A percentile compares a stretch with the other conserved stretches of the same genome.
These are phyloP conservation scores for Leishmania arabica DNA, from an alignment of 208 protist genomes.

Conservation along the genomic window DNA sequence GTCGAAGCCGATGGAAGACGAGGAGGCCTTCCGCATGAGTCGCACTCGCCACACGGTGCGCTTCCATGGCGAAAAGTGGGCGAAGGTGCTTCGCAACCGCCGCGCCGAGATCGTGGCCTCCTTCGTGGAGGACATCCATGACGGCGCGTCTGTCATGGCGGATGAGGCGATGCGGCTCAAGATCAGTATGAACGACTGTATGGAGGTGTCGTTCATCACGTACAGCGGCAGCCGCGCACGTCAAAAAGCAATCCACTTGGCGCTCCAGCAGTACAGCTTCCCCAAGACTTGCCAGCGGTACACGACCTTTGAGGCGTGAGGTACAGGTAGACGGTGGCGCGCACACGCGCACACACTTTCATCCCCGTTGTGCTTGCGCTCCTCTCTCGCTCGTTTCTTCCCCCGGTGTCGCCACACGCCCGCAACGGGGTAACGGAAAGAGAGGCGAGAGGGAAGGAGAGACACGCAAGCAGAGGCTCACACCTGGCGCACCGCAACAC, in stretches of 20 bases:
- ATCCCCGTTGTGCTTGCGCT: neutral
- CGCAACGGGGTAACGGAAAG: neutral
- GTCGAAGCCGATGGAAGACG: neutral
- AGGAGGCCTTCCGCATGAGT: conserved; percentile 5
- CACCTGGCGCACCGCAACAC: neutral
- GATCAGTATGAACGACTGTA: conserved; percentile 36
- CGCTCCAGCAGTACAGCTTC: conserved; percentile 51
- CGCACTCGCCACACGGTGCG: conserved; percentile 55
- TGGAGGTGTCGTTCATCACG: conserved; percentile 53
- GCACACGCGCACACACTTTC: neutral
- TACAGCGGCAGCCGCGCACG: conserved; percentile 27
- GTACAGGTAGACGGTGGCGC: neutral
- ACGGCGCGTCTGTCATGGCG: conserved; percentile 27
- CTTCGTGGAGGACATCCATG: conserved; percentile 45
- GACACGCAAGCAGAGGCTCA: neutral
- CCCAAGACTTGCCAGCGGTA: conserved; percentile 40
- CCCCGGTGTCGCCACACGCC: neutral
- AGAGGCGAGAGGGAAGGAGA: neutral
- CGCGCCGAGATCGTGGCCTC: conserved; percentile 22
- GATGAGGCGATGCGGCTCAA: conserved; percentile 37
- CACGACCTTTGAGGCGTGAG: conserved; percentile 10
- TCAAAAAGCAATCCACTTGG: conserved; percentile 35
- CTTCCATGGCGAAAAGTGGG: conserved; percentile 62
- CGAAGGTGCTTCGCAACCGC: conserved; percentile 28
- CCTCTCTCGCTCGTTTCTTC: neutral